A percentile compares a stretch with the other conserved stretches of the same genome.
phyloP scores from a whole-genome alignment of 345 rosid species.

The Draba incana region DNA sequence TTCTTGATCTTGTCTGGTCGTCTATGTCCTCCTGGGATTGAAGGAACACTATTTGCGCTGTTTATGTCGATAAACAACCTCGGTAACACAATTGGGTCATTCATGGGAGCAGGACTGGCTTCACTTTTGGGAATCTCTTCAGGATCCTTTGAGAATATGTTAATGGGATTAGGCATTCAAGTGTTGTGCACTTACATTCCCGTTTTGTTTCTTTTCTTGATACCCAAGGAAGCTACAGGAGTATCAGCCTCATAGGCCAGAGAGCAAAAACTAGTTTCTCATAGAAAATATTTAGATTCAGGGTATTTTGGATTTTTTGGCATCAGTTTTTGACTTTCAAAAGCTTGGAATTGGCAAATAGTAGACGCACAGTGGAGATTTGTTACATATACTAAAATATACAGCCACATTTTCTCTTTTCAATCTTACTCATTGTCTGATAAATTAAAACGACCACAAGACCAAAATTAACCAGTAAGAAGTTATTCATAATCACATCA shows the following conservation, averaged over 20 bases:
- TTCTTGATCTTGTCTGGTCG: slow-evolving; percentile 94
- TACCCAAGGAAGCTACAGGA: slow-evolving; percentile 93
- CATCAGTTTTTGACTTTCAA: background rate
- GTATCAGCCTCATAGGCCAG: slow-evolving; percentile 53
- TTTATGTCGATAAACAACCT: slow-evolving; percentile 96
- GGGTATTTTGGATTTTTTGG: background rate
- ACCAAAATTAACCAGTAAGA: too few species aligned
- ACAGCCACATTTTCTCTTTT: background rate
- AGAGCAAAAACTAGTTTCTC: background rate
- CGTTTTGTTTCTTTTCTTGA: slow-evolving; percentile 66
- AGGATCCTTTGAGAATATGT: slow-evolving; percentile 84
- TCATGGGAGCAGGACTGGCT: slow-evolving; percentile 88
- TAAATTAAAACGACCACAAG: too few species aligned
- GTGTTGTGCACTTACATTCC: slow-evolving; percentile 80
- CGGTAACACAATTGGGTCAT: slow-evolving; percentile 84
- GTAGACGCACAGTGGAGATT: background rate
- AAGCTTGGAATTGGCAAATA: background rate
- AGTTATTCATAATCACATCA: too few species aligned
- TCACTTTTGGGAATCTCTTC: slow-evolving; percentile 77
- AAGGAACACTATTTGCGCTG: slow-evolving; percentile 94
- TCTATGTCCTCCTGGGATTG: slow-evolving; percentile 94
- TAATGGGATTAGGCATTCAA: slow-evolving; percentile 69
- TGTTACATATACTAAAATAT: slow-evolving; percentile 11
- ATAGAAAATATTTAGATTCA: slow-evolving; percentile 2
- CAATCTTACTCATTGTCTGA: background rate